Evolutionary conservation across 371 early-diverging fungal species (phyloP), one percentile per base, ranked within the genome.

Genomic region (Rhizopus stolonifer): DNA sequence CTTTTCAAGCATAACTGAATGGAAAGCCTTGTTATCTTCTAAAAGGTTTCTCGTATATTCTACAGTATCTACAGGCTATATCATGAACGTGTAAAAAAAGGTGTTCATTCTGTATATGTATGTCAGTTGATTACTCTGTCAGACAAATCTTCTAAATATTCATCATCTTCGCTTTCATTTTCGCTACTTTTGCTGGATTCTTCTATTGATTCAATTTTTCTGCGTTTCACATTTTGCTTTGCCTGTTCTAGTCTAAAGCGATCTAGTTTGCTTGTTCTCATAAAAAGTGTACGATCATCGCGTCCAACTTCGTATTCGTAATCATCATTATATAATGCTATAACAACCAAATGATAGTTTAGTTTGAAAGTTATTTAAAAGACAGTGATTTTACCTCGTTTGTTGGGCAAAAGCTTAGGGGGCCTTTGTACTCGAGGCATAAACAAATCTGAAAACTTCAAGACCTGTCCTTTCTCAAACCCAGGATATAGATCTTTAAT

Each of bases 401-500:
- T 72, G 11, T 57, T 60, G 26, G 50, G 51, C 29, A 49, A 52
- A 8, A 69, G 55, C 38, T 67, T 72, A 33, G 66, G 60, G 11
- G 69, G 67, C 5, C 63, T 62, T 19, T 70, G 65, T 3, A 74
- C 52, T 15, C 72, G 67, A 1, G 74, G 56, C 55, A 75, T 77
- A 58, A 90, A 88, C 10, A 90, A 52, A 21, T 87, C 85, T 3
- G 87, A 83, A 54, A 88, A 90, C 49, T 81, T 84, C 4, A 87
- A 67, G 5, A 83, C 67, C 38, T 75, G 40, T 72, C 70, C 51
- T 72, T 69, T 54, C 84, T 85, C 58, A 87, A 89, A 2, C 81
- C 81, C 24, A 86, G 87, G 59, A 85, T n/a, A 86, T 17, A 83
- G 43, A 13, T 67, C 56, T 46, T 80, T 70, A 10, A 87, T 69